Conservation (phyloP, 2,329 filamentous ascomycete species). For the Aspergillus terreus region DNA sequence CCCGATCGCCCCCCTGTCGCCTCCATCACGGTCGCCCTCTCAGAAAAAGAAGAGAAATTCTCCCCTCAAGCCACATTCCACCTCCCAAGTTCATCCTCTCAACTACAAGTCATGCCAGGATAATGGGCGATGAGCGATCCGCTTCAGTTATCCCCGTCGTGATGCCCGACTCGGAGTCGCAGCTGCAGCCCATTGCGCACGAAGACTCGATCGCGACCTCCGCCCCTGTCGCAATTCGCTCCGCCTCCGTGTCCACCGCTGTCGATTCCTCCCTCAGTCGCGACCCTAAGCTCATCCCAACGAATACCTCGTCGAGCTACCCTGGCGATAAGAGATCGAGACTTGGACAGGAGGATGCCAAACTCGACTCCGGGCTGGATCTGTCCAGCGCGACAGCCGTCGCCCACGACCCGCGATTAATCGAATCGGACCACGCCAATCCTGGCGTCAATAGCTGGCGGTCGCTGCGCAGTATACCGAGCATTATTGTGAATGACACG, state of each 20-base stretch:
- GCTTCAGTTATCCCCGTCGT: slow-evolving; percentile 23
- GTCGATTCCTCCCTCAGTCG: slow-evolving; percentile 18
- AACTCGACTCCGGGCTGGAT: slow-evolving; percentile 9
- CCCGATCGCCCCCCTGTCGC: not conserved
- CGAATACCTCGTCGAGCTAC: slow-evolving; percentile 20
- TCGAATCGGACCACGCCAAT: slow-evolving; percentile 14
- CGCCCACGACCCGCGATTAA: not conserved
- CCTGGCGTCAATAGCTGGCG: slow-evolving; percentile 22
- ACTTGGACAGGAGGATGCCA: slow-evolving; percentile 9
- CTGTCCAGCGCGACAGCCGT: not conserved
- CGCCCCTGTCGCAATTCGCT: slow-evolving; percentile 22
- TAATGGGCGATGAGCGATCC: slow-evolving; percentile 31
- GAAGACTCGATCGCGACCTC: slow-evolving; percentile 24
- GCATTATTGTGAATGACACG: slow-evolving; percentile 37
- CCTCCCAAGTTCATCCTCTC: not conserved
- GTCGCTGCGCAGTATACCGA: slow-evolving; percentile 36
- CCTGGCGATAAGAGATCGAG: slow-evolving; percentile 1
- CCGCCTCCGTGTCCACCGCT: slow-evolving; percentile 25
- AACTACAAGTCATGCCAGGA: slow-evolving; percentile 32
- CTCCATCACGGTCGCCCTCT: not conserved
- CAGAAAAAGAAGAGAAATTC: not conserved
- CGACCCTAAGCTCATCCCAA: slow-evolving; percentile 23
- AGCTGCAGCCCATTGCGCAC: slow-evolving; percentile 22
- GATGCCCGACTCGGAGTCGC: slow-evolving; percentile 24
- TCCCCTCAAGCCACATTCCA: not conserved